A percentile compares a stretch with the other conserved stretches of the same genome.
Evolutionary conservation across 2,329 filamentous ascomycete species (phyloP).

Genomic region (Sphaerulina musiva): DNA sequence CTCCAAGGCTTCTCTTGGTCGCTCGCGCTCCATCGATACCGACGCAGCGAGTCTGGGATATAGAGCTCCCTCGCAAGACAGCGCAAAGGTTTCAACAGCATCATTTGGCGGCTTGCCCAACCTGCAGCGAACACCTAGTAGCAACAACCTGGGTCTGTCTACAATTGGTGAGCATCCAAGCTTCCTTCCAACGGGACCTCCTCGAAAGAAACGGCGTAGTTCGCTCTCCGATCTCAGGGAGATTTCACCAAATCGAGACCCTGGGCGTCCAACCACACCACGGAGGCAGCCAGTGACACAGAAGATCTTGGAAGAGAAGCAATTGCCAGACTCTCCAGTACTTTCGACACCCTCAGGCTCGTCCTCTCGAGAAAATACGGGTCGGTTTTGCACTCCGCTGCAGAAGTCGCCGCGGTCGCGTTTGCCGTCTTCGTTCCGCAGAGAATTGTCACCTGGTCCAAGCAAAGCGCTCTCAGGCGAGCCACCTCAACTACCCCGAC

Average conservation of each 20-base stretch:
- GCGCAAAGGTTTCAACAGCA: conserved; percentile 34
- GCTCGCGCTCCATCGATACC: conserved; percentile 73
- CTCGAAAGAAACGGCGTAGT: conserved; percentile 77
- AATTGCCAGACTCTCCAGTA: conserved; percentile 34
- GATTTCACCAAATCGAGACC: conserved; percentile 36
- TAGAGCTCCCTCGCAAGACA: conserved; percentile 52
- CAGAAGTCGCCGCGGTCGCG: conserved; percentile 31
- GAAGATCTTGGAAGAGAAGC: conserved; percentile 24
- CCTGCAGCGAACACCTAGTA: conserved; percentile 20
- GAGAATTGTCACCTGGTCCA: conserved; percentile 39
- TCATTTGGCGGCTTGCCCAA: conserved; percentile 37
- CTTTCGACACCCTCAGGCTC: conserved; percentile 27
- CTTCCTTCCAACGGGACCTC: conserved; percentile 40
- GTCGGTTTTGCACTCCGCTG: conserved; percentile 38
- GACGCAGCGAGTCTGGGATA: conserved; percentile 44
- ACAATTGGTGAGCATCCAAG: conserved; percentile 47
- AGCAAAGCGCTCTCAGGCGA: conserved; percentile 19
- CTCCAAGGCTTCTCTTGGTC: conserved; percentile 59
- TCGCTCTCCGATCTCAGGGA: conserved; percentile 79
- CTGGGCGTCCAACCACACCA: conserved; percentile 20
- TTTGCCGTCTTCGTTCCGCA: conserved; percentile 36
- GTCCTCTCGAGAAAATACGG: conserved; percentile 34
- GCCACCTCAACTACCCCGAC: conserved; percentile 5
- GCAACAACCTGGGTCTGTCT: conserved; percentile 35
- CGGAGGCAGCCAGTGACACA: conserved; percentile 22